Percentiles rank a stretch among this genome's conserved stretches.
phyloP scores from a whole-genome alignment of 805 yeast species.

The Blastobotrys attinorum region DNA sequence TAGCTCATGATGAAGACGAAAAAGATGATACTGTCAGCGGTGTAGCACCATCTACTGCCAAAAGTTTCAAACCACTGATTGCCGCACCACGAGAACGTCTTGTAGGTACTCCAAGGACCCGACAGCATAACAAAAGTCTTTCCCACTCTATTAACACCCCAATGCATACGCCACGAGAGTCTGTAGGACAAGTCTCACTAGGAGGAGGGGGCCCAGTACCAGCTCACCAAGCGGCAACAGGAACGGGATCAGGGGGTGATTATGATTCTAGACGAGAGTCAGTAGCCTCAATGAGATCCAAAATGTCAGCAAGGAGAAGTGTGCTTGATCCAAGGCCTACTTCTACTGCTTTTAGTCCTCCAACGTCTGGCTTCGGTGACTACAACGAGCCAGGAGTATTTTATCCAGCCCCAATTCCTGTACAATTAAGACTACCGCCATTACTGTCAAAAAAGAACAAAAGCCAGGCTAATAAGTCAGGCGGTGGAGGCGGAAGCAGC shows the following conservation, averaged over 20 bases:
- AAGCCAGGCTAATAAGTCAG: background rate
- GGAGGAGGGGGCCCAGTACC: no score
- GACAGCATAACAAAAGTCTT: no score
- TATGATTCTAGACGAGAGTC: background rate
- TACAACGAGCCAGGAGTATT: constrained; percentile 9
- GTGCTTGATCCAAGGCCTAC: constrained; percentile 1
- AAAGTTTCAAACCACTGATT: background rate
- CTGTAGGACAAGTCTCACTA: background rate
- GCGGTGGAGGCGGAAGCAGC: background rate
- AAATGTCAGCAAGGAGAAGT: background rate
- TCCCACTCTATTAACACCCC: background rate
- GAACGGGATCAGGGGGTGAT: background rate
- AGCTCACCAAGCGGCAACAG: background rate
- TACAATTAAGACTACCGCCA: constrained; percentile 29
- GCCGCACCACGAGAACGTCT: background rate
- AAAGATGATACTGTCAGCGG: background rate
- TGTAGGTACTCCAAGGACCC: no score
- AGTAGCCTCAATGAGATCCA: background rate
- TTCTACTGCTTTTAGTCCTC: background rate
- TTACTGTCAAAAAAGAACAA: constrained; percentile 19
- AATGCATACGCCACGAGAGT: background rate
- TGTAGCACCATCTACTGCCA: background rate
- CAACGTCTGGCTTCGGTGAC: background rate
- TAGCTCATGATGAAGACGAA: background rate
- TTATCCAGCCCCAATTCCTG: constrained; percentile 33